phyloP scores from a whole-genome alignment of 2,329 filamentous ascomycete species.

The Venturia aucupariae region DNA sequence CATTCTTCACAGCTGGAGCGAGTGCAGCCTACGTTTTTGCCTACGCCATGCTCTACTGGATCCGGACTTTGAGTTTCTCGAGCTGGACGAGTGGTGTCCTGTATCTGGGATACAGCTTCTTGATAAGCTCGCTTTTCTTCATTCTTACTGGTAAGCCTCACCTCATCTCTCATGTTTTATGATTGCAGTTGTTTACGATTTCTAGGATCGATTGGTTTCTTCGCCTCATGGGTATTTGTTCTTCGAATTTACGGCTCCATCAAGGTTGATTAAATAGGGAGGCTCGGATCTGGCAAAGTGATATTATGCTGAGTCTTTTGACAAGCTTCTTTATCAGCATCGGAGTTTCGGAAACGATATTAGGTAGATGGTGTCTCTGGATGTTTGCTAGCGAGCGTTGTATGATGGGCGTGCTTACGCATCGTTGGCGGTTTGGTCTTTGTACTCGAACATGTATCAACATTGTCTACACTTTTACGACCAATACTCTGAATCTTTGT shows the following conservation, averaged over 20 bases:
- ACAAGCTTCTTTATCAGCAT: not conserved
- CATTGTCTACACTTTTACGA: not conserved
- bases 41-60: slow-evolving; percentile 84
- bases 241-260: slow-evolving; percentile 94
- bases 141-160: slow-evolving; percentile 72
- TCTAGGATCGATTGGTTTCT: slow-evolving; percentile 86
- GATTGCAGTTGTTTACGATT: slow-evolving; percentile 15
- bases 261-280: slow-evolving; percentile 70
- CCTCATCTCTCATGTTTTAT: not conserved
- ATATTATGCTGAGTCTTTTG: not conserved
- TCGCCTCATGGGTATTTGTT: slow-evolving; percentile 89
- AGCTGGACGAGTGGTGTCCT: slow-evolving; percentile 79
- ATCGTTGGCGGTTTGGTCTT: not conserved
- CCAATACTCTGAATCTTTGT: not conserved
- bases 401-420: not conserved
- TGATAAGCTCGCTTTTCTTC: slow-evolving; percentile 87
- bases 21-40: slow-evolving; percentile 86
- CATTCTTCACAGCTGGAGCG: slow-evolving; percentile 84
- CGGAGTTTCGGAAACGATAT: not conserved
- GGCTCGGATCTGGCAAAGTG: not conserved
- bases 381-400: not conserved
- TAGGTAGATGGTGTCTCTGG: not conserved
- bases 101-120: slow-evolving; percentile 83
- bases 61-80: slow-evolving; percentile 76
- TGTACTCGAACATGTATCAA: not conserved